These are phyloP conservation scores for Aspergillus saccharolyticus DNA, from an alignment of 495 filamentous ascomycete genomes.

Conservation along the genomic window DNA sequence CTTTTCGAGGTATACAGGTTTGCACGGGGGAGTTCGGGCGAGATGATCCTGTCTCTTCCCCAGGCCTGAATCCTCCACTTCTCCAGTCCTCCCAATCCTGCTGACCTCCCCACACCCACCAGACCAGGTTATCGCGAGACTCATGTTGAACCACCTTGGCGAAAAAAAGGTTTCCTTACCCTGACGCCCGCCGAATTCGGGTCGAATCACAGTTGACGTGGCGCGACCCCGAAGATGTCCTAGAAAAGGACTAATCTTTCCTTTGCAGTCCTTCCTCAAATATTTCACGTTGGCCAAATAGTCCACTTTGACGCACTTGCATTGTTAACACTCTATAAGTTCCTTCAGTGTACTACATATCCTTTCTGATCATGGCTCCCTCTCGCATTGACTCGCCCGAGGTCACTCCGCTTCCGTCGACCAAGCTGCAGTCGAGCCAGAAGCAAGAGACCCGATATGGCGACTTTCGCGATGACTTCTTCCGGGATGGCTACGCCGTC, in stretches of 20 bases:
- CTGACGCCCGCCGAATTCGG: too few relatives aligned
- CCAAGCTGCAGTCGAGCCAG: not conserved
- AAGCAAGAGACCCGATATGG: conserved; percentile 12
- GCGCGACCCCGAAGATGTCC: not conserved
- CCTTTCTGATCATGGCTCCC: not conserved
- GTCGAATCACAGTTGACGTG: not conserved
- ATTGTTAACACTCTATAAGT: too few relatives aligned
- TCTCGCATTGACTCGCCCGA: conserved; percentile 1
- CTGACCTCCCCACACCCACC: not conserved
- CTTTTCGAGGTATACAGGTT: too few relatives aligned
- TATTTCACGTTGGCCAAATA: too few relatives aligned
- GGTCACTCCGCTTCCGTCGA: not conserved
- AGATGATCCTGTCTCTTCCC: not conserved
- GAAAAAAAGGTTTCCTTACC: too few relatives aligned
- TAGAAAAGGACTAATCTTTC: not conserved
- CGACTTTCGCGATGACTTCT: conserved; percentile 25
- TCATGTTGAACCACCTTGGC: too few relatives aligned
- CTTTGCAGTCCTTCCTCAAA: not conserved
- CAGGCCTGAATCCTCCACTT: not conserved
- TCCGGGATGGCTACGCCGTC: conserved; percentile 20
- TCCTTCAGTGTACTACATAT: not conserved
- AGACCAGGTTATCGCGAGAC: too few relatives aligned
- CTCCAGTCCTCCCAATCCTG: not conserved
- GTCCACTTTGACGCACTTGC: too few relatives aligned
- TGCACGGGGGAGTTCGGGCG: not conserved